Evolutionary conservation across 768 basidiomycete species (phyloP), one percentile per base, ranked within the genome.

Genomic region (Lentinula detonsa): DNA sequence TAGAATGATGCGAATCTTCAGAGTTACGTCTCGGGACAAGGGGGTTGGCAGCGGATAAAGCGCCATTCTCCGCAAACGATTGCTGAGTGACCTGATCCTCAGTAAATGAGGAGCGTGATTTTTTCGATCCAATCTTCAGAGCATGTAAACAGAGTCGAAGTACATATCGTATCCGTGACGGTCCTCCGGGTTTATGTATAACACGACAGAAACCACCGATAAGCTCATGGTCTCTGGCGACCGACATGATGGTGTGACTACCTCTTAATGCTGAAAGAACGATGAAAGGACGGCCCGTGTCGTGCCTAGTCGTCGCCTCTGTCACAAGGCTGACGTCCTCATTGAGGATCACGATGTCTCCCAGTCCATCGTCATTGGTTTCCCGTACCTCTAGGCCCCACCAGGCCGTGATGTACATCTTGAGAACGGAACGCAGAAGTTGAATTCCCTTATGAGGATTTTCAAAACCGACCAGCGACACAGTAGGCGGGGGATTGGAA

Each of bases 191-290:
- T 70, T 97, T 98, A 81, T 88, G 91, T 11, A 95, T 74, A 23
- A 93, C 78, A n/a, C 91, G 87, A 72, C 91, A 93, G 72, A 92
- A 90, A 31, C 94, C 94, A 8, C 95, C 95, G 10, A 87, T 83
- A 46, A 79, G 78, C 69, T 93, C 91, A 68, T 90, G 87, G 21
- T 90, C 85, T 61, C 77, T 81, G 58, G 86, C 85, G 13, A 85
- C 81, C 9, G 78, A 74, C 78, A 89, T 83, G 56, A 88, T 70
- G 57, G 76, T 72, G 15, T 87, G 78, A 70, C 82, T 86, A 16
- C 89, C 87, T 49, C 92, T 84, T 34, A 81, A 79, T 0, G 88
- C 81, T 16, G 90, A 87, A 40, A 95, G 76, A 56, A 95, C 75
- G 66, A 97, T 79, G 71, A 91, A 90, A 0, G 91, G 87, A 28